A percentile compares a stretch with the other conserved stretches of the same genome.
These are phyloP conservation scores for Ilyonectria mors-panacis DNA, from an alignment of 2,329 filamentous ascomycete species.

Conservation along the genomic window DNA sequence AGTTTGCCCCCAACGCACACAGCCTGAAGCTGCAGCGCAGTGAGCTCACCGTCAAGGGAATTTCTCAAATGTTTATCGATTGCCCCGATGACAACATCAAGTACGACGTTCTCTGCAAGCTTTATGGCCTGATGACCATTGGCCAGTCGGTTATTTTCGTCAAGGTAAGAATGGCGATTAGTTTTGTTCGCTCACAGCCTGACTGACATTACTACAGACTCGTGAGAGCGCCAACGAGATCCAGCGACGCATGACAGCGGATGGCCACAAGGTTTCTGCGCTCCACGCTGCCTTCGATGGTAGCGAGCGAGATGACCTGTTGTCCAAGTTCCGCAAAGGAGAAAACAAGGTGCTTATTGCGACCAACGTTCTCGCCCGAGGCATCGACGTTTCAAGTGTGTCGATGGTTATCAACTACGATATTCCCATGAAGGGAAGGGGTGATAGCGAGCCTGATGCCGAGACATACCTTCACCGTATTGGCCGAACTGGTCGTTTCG, in stretches of 20 bases:
- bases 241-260: slow-evolving; percentile 85
- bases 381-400: slow-evolving; percentile 92
- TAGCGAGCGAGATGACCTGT: slow-evolving; percentile 83
- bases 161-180: slow-evolving; percentile 69
- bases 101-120: slow-evolving; percentile 89
- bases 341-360: slow-evolving; percentile 97
- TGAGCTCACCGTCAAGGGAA: slow-evolving; percentile 95
- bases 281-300: slow-evolving; percentile 92
- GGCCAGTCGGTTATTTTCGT: slow-evolving; percentile 99
- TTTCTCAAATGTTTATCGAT: slow-evolving; percentile 98
- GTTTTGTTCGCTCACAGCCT: neutral
- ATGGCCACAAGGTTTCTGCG: slow-evolving; percentile 93
- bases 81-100: slow-evolving; percentile 87
- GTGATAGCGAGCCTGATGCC: slow-evolving; percentile 87
- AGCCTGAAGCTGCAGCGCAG: slow-evolving; percentile 89
- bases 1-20: slow-evolving; percentile 89
- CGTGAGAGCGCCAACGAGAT: slow-evolving; percentile 90
- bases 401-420: slow-evolving; percentile 99
- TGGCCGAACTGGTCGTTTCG: slow-evolving; percentile 95
- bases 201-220: slow-evolving; percentile 67
- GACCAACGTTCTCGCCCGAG: slow-evolving; percentile 95
- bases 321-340: slow-evolving; percentile 89
- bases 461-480: slow-evolving; percentile 99
- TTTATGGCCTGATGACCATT: slow-evolving; percentile 97
- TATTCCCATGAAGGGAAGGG: slow-evolving; percentile 81